Evolutionary conservation across 805 yeast species (phyloP), one percentile per base, ranked within the genome.

Genomic region (Suhomyces canberraensis): DNA sequence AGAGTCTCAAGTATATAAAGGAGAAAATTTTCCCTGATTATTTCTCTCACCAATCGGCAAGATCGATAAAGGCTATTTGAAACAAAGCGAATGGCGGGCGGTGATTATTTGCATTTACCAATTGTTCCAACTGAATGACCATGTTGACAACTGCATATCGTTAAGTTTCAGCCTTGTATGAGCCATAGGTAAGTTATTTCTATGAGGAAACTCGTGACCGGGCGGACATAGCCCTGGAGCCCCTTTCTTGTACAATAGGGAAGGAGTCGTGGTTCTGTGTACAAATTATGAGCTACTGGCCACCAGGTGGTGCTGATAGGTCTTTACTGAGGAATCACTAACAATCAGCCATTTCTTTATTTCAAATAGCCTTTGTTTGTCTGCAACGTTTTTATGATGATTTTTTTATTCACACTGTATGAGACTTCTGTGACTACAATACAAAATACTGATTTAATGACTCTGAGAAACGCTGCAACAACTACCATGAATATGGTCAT

Each of bases 81-180:
- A 16, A 16, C 21, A 21, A 22, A 29, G 27, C 16, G 42, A 39
- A 39, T 39, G 20, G 13, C 4, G 48, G 59, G 71, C 74, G 51
- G 62, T 69, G 76, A 68, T 68, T 68, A 68, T 66, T 66, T 66
- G 72, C 71, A 43, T 60, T 42, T 62, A 72, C 77, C 78, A 73
- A 73, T 73, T 74, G 78, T 73, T 74, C 78, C 79, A 58, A 73
- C 79, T 69, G 79, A 73, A 72, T 66, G 46, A 26, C 58, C 58
- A 47, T 67, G 78, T 72, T 63, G 78, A 73, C 78, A 71, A 70
- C 58, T 50, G 71, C 72, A 61, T 58, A 33, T 72, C 76, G 77
- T 73, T 73, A 73, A 73, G 78, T 73, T 73, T 73, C 78, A 73
- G 78, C 78, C 78, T 73, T 73, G 78, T 73, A 73, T 73, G 78